phyloP scores from a whole-genome alignment of 129 eudicot species.

The Arctium minus region DNA sequence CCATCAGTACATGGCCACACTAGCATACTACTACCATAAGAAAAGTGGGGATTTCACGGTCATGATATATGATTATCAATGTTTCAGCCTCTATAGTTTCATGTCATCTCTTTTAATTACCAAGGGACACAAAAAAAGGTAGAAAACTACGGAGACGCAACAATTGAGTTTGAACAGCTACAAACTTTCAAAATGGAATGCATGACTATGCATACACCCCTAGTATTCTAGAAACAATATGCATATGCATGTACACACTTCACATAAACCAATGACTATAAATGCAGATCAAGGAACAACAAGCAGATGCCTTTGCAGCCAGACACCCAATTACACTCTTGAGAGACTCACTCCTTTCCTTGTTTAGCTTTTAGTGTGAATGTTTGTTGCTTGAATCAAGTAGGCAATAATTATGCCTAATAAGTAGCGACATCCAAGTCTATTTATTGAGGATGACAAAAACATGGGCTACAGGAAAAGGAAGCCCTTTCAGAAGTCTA shows the following conservation, averaged over 20 bases:
- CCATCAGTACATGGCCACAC: not conserved
- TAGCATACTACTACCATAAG: not conserved
- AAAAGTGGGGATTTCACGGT: not conserved
- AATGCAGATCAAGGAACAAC: not conserved
- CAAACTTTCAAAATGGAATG: not conserved
- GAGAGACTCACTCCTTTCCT: not conserved
- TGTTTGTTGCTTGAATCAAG: not conserved
- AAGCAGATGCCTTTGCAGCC: not conserved
- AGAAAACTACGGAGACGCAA: not conserved
- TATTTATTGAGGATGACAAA: not conserved
- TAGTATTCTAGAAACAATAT: not conserved
- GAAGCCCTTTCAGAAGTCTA: not conserved
- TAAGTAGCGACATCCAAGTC: not conserved
- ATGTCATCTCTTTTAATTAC: not conserved
- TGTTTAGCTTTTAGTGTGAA: not conserved
- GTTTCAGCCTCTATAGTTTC: not conserved
- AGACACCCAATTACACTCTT: not conserved
- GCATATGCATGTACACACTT: not conserved
- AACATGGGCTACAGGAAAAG: not conserved
- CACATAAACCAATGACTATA: not conserved
- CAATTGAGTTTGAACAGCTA: not conserved
- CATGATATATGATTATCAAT: not conserved
- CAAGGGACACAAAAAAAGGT: not conserved
- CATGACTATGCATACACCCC: not conserved
- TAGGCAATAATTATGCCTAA: not conserved